Base-by-base conservation (phyloP, 768 basidiomycete species). In the Mycena kentingensis region DNA sequence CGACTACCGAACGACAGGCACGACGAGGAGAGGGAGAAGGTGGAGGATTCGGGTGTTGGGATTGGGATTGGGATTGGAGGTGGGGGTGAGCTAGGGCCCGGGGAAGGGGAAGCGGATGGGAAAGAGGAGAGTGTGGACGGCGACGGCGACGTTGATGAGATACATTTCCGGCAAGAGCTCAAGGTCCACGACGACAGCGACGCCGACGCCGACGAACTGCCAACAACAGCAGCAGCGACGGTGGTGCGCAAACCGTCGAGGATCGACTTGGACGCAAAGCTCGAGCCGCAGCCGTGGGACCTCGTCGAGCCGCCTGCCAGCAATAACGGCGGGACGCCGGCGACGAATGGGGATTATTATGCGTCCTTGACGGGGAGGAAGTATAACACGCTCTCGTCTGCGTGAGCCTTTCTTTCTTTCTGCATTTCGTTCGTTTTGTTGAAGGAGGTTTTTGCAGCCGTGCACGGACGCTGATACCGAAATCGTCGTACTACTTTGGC, bases 401-500 rank as follows among this genome's bases (percentile, higher is more conserved):
- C 65, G 82, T 82, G 52, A 51, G 79, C 73, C 36, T 48, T 27
- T 48, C 31, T 42, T 39, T 36, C 19, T 47, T 21, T 16, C 42
- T 34, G 19, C 43, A 42, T 51, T 34, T 37, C 49, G 32, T 44
- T 49, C 28, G 18, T 22, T 45, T 29, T 46, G 24, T 55, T 18
- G 43, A 53, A 34, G 38, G 46, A n/a, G 38, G 48, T 36, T 24
- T 27, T 15, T 60, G 29, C 52, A 74, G 67, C 42, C 66, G 65
- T 44, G 62, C 65, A 62, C 80, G 80, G 35, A 71, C 79, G 3
- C 63, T 80, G 49, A 82, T 87, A 59, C 91, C 91, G 25, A 84
- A 84, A 56, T 93, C 91, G 0, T 81, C 88, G 21, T 93, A 93
- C 70, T 90, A 90, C 67, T 88, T 85, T 67, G 90, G 90, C 13